Conservation (phyloP, 495 filamentous ascomycete genomes). For the Aspergillus leporis region DNA sequence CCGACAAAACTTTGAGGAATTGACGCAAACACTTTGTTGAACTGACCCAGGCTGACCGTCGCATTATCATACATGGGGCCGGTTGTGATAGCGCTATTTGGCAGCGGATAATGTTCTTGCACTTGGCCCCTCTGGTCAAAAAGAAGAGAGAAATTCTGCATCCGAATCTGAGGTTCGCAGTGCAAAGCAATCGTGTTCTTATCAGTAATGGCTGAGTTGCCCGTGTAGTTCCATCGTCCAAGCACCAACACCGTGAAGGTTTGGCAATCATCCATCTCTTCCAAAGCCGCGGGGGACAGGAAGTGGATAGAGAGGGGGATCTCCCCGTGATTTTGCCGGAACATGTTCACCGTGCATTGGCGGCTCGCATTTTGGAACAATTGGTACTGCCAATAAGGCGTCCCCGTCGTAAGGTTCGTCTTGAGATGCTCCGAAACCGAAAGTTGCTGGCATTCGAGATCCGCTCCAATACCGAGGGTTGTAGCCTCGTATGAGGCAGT, state of each 20-base stretch:
- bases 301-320: conserved; percentile 42
- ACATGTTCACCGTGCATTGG: conserved; percentile 33
- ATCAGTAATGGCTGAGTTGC: conserved; percentile 24
- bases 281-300: conserved; percentile 28
- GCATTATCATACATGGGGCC: conserved; percentile 43
- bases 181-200: conserved; percentile 41
- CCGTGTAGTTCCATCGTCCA: conserved; percentile 41
- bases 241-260: conserved; percentile 39
- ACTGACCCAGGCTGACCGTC: conserved; percentile 41
- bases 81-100: conserved; percentile 23
- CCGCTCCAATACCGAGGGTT: conserved; percentile 35
- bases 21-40: conserved; percentile 43
- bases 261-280: conserved; percentile 33
- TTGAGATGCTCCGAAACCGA: conserved; percentile 20
- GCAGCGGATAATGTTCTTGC: conserved; percentile 16
- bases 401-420: conserved; percentile 13
- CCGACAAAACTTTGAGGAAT: conserved; percentile 41
- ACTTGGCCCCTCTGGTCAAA: conserved; percentile 42
- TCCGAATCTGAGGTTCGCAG: conserved; percentile 31
- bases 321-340: conserved; percentile 24
- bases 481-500: conserved; percentile 32
- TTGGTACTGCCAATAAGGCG: conserved; percentile 32
- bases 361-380: conserved; percentile 28
- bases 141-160: conserved; percentile 30
- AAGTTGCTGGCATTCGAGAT: conserved; percentile 31